Base-by-base conservation (phyloP, 1,139 yeast genomes). In the Starmera stellimalicola region DNA sequence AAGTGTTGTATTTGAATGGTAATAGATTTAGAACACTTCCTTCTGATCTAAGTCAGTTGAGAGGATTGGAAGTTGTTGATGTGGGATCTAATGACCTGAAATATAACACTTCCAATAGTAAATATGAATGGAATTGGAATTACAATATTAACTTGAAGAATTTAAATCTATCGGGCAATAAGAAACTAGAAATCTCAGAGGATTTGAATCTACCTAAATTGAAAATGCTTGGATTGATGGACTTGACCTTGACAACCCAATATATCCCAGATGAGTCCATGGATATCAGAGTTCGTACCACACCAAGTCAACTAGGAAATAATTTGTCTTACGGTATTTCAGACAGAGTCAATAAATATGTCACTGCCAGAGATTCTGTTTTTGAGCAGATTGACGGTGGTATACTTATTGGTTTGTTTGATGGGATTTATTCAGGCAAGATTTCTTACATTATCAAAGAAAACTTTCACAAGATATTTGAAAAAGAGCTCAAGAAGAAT, bases 91-190 rank as follows among this genome's bases (percentile, higher is more conserved):
- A 93, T 54, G 82, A 78, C 43, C 64, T 93, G 54, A 82, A 88
- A 50, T 91, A 91, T 57, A 91, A 93, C 48, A 85, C 91, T 38
- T 81, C 93, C 11, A 91, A 91, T 54, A 84, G 88, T 74, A 94
- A 94, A 7, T 88, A 85, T 52, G 98, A 91, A 55, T 91, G 97
- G 97, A 91, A 85, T 56, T 93, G 98, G 98, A 80, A 82, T 49
- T 78, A 77, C 65, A 93, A 91, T 52, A 64, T 70, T 36, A 77
- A 78, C 31, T 65, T 93, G 54, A 74, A 68, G 45, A 87, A 82
- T 49, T 69, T 93, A 52, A 91, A 88, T 54, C 78, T 93, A 41
- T 84, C 95, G 0, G 97, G 97, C 28, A 93, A 93, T 53, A 80
- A 82, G 51, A 69, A 96, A 42, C 75, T 93, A 42, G 98, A 91